These are phyloP conservation scores for Aspergillus jensenii DNA, from an alignment of 2,329 filamentous ascomycete genomes.

Conservation along the genomic window DNA sequence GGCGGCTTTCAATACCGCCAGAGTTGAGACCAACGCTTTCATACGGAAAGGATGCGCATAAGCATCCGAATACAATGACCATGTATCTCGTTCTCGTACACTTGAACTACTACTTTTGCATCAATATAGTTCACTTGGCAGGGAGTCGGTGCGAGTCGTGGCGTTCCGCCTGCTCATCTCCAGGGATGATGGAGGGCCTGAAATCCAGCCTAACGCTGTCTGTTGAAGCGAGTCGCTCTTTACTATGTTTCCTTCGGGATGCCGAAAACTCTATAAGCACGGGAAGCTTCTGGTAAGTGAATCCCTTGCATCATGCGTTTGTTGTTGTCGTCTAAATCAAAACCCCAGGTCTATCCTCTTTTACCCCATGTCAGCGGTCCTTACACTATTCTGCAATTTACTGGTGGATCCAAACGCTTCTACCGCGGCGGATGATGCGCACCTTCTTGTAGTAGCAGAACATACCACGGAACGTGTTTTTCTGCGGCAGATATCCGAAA, in stretches of 20 bases:
- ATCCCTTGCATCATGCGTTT: not conserved
- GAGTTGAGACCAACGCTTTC: not conserved
- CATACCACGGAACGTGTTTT: not conserved
- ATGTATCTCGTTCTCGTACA: not conserved
- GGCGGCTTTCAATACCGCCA: not conserved
- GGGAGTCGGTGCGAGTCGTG: not conserved
- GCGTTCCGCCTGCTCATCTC: not conserved
- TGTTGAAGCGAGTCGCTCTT: not conserved
- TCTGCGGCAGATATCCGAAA: not conserved
- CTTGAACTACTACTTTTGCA: not conserved
- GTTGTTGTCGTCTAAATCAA: too few species aligned
- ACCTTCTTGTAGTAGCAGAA: not conserved
- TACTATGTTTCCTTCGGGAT: not conserved
- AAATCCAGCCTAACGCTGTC: not conserved
- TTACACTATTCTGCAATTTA: slow-evolving; percentile 2
- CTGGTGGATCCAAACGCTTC: not conserved
- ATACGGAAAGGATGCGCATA: not conserved
- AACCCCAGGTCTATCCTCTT: not conserved
- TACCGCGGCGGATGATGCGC: not conserved
- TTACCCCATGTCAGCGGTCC: not conserved
- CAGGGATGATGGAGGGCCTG: not conserved
- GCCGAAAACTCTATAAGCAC: not conserved
- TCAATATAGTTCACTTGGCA: not conserved
- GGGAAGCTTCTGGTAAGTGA: not conserved
- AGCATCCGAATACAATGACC: not conserved